Evolutionary conservation across 1,284 basidiomycete genomes (phyloP), one percentile per base, ranked within the genome.

Genomic region (Thecaphora frezii): DNA sequence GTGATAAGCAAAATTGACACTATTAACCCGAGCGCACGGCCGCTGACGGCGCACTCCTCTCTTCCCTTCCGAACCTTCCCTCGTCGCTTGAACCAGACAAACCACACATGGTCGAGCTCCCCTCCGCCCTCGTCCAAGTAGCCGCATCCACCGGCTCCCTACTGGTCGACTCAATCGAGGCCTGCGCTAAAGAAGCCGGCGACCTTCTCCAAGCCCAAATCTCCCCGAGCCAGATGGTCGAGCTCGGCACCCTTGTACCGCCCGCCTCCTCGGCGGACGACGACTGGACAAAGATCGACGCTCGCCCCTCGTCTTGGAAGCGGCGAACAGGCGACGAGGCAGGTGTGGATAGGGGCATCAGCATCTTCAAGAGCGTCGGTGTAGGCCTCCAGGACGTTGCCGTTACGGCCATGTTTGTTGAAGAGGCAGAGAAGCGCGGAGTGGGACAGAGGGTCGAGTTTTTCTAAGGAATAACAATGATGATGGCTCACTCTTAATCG

Each of bases 301-400:
- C 33, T 16, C 13, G 33, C 33, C 33, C 33, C 4, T 4, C 33
- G 33, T 30, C 28, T 14, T 61, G 44, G 33, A 21, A 49, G 50
- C 30, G 45, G 41, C 19, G 16, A 14, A 5, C 46, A 12, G 37
- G 36, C 2, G 36, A 22, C 21, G 21, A 19, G 19, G 19, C n/a
- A n/a, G 42, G 28, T 23, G 42, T 23, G 19, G n/a, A n/a, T n/a
- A 36, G 24, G 23, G 19, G 30, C 16, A 37, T 51, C 19, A 58
- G 44, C 25, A 44, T 62, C 18, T 66, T 66, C 49, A 61, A 66
- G 25, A 42, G 37, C 9, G 62, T 65, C 1, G 63, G 63, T 10
- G 63, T 66, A 24, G 63, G 48, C 2, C 41, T 60, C 44, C 63
- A 60, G 36, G 63, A 60, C 48, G 54, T 53, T 1, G 54, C 56